A percentile compares a stretch with the other conserved stretches of the same genome.
These are phyloP conservation scores for Mortierella sp. DNA, from an alignment of 371 early-diverging fungal species.

Conservation along the genomic window DNA sequence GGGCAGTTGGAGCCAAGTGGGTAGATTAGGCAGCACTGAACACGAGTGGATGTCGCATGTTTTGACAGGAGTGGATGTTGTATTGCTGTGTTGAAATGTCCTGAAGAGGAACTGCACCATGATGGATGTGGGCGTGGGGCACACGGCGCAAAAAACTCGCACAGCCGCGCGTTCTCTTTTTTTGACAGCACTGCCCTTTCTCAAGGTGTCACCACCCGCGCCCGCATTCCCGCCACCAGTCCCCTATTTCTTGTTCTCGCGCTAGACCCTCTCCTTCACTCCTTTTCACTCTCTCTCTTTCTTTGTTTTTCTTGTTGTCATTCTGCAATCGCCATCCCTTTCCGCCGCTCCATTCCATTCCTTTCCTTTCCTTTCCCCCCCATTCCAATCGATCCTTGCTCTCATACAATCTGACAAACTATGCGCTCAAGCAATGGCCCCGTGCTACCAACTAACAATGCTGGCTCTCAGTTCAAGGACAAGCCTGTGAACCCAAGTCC, in stretches of 20 bases:
- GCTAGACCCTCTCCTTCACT: not conserved
- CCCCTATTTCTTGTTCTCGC: not conserved
- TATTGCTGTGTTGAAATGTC: too few relatives aligned
- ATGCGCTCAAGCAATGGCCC: conserved; percentile 34
- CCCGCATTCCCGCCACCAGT: too few relatives aligned
- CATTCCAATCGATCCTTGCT: not conserved
- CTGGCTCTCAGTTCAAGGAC: conserved; percentile 42
- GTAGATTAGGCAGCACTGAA: not conserved
- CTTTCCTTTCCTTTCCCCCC: not conserved
- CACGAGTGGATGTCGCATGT: too few relatives aligned
- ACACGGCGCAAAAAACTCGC: too few relatives aligned
- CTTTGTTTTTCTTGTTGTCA: not conserved
- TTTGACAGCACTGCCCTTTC: too few relatives aligned
- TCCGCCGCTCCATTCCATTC: conserved; percentile 1
- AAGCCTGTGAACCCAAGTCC: conserved; percentile 16
- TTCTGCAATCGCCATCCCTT: too few relatives aligned
- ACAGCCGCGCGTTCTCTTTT: too few relatives aligned
- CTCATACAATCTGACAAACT: not conserved
- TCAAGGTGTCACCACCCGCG: too few relatives aligned
- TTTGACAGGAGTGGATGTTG: too few relatives aligned
- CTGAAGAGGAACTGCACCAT: too few relatives aligned
- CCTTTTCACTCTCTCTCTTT: conserved; percentile 1
- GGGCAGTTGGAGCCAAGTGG: not conserved
- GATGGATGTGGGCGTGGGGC: too few relatives aligned
- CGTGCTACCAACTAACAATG: conserved; percentile 38